phyloP scores from a whole-genome alignment of 2,329 filamentous ascomycete genomes.

The Verticillium klebahnii region DNA sequence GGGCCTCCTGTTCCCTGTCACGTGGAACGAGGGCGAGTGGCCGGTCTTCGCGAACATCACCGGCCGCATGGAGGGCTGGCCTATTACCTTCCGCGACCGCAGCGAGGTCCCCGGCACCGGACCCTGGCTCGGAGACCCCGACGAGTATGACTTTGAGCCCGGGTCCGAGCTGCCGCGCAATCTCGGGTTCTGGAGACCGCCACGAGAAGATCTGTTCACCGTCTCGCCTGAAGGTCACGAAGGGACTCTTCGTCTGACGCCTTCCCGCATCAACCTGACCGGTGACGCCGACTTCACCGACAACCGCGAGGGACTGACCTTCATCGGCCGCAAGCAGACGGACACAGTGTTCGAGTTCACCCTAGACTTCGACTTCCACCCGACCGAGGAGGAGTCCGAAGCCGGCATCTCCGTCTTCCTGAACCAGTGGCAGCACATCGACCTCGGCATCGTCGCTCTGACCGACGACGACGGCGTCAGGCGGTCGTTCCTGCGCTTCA shows the following conservation, averaged over 20 bases:
- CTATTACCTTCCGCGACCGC: constrained; percentile 21
- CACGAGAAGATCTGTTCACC: constrained; percentile 30
- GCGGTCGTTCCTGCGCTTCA: background rate
- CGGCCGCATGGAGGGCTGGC: constrained; percentile 3
- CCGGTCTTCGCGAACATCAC: background rate
- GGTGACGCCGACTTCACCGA: constrained; percentile 30
- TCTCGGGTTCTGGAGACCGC: constrained; percentile 42
- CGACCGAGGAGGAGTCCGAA: constrained; percentile 35
- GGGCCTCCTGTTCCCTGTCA: constrained; percentile 25
- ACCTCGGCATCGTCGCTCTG: constrained; percentile 37
- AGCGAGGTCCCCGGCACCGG: background rate
- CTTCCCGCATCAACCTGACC: constrained; percentile 16
- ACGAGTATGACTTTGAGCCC: constrained; percentile 32
- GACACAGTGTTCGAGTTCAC: constrained; percentile 49
- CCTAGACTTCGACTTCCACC: constrained; percentile 39
- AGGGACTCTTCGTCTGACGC: constrained; percentile 23
- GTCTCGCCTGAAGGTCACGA: constrained; percentile 30
- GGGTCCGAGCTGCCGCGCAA: constrained; percentile 32
- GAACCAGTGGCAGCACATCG: constrained; percentile 47
- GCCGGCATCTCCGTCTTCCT: constrained; percentile 50
- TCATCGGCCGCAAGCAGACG: constrained; percentile 50
- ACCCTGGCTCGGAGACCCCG: constrained; percentile 30
- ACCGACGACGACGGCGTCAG: constrained; percentile 7
- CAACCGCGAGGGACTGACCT: constrained; percentile 33
- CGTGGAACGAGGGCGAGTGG: background rate